A percentile compares a stretch with the other conserved stretches of the same genome.
phyloP scores from a whole-genome alignment of 2,329 filamentous ascomycete genomes.

The Neodidymelliopsis sp. region DNA sequence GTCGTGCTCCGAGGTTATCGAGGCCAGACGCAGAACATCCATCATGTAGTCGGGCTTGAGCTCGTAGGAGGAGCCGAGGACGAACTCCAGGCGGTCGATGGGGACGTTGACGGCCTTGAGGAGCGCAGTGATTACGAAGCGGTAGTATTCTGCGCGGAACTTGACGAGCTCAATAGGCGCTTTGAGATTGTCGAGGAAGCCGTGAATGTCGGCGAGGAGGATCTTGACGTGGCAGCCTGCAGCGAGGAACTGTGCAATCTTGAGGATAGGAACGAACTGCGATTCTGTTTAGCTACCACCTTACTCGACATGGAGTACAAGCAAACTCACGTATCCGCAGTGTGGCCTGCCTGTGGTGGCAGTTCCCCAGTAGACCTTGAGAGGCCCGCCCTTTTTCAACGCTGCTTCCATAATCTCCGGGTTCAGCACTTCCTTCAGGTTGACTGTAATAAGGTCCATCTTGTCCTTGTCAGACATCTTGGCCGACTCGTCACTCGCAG shows the following conservation, averaged over 20 bases:
- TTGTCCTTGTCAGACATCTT: conserved; percentile 64
- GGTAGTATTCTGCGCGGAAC: conserved; percentile 84
- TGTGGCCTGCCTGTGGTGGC: conserved; percentile 89
- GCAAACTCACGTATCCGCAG: conserved; percentile 71
- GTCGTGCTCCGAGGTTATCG: conserved; percentile 76
- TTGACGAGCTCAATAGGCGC: conserved; percentile 88
- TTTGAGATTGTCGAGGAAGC: conserved; percentile 83
- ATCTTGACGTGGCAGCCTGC: conserved; percentile 85
- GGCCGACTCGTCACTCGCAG: conserved; percentile 30
- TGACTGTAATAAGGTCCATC: conserved; percentile 78
- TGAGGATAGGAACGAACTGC: conserved; percentile 79
- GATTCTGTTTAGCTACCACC: conserved; percentile 15
- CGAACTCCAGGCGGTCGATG: conserved; percentile 80
- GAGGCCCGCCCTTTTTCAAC: conserved; percentile 69
- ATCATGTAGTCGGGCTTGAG: conserved; percentile 73
- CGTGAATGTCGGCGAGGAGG: conserved; percentile 71
- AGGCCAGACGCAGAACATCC: conserved; percentile 82
- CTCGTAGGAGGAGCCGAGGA: conserved; percentile 86
- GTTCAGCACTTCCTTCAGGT: conserved; percentile 83
- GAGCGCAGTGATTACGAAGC: conserved; percentile 74
- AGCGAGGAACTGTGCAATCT: conserved; percentile 85
- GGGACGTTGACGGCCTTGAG: conserved; percentile 80
- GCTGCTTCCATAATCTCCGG: conserved; percentile 80
- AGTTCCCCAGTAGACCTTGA: conserved; percentile 88
- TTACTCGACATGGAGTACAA: not conserved